phyloP scores from a whole-genome alignment of 495 filamentous ascomycete genomes.

The Podospora pseudopauciseta region DNA sequence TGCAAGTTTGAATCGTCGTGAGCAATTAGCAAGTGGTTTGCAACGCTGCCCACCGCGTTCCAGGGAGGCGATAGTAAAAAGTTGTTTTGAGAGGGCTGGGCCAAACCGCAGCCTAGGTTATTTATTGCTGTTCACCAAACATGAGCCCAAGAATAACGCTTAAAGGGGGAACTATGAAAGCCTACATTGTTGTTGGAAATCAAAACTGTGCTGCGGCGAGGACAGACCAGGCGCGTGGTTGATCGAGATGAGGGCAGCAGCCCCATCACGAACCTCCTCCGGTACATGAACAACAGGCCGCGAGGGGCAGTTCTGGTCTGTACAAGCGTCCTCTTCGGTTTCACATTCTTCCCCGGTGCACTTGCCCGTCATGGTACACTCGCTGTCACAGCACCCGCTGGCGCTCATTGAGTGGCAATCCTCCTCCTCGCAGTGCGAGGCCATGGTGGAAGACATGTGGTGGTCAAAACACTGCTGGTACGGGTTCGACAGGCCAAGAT shows the following conservation, averaged over 20 bases:
- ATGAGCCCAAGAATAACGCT: slow-evolving; percentile 11
- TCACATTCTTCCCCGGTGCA: slow-evolving; percentile 33
- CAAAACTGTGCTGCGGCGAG: slow-evolving; percentile 12
- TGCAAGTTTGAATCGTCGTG: slow-evolving; percentile 24
- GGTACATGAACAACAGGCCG: slow-evolving; percentile 15
- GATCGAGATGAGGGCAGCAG: slow-evolving; percentile 37
- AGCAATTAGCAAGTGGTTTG: slow-evolving; percentile 29
- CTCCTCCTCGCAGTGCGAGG: slow-evolving; percentile 25
- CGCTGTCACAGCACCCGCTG: slow-evolving; percentile 33
- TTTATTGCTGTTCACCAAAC: slow-evolving; percentile 12
- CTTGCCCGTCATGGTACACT: slow-evolving; percentile 40
- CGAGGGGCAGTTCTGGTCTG: slow-evolving; percentile 34
- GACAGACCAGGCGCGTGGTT: slow-evolving; percentile 27
- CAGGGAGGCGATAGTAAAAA: slow-evolving; percentile 16
- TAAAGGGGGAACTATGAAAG: neutral
- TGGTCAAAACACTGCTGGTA: slow-evolving; percentile 20
- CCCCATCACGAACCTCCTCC: slow-evolving; percentile 28
- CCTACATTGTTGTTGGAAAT: slow-evolving; percentile 17
- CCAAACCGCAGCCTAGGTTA: slow-evolving; percentile 19
- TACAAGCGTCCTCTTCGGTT: slow-evolving; percentile 33
- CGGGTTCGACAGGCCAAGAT: slow-evolving; percentile 6
- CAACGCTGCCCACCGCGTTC: slow-evolving; percentile 23
- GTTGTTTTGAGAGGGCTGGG: slow-evolving; percentile 14
- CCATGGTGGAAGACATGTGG: slow-evolving; percentile 11
- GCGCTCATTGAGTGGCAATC: slow-evolving; percentile 30